These are phyloP conservation scores for Cutaneotrichosporon daszewskae DNA, from an alignment of 1,284 basidiomycete species.

Conservation along the genomic window DNA sequence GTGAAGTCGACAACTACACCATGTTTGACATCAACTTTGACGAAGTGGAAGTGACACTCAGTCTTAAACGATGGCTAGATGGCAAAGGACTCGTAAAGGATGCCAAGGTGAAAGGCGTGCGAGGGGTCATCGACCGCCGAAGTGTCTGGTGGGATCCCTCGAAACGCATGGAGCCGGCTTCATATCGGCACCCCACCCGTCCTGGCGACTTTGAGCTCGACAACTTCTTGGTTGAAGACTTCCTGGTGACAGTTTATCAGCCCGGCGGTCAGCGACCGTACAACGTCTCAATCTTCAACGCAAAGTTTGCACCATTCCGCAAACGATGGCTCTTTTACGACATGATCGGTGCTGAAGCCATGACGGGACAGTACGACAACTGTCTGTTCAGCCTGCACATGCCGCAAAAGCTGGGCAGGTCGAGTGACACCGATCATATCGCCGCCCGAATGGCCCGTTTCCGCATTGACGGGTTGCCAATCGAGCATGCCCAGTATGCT, in stretches of 20 bases:
- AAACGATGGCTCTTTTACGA: slow-evolving; percentile 97
- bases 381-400: slow-evolving; percentile 95
- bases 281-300: slow-evolving; percentile 91
- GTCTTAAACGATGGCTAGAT: slow-evolving; percentile 86
- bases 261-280: slow-evolving; percentile 87
- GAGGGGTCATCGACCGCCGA: slow-evolving; percentile 89
- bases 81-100: slow-evolving; percentile 89
- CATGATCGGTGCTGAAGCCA: slow-evolving; percentile 80
- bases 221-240: slow-evolving; percentile 81
- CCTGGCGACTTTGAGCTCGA: slow-evolving; percentile 91
- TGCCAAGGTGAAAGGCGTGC: slow-evolving; percentile 86
- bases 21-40: slow-evolving; percentile 89
- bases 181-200: slow-evolving; percentile 66
- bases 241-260: slow-evolving; percentile 91
- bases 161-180: slow-evolving; percentile 66
- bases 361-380: slow-evolving; percentile 96
- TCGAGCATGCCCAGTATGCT: slow-evolving; percentile 90
- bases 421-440: slow-evolving; percentile 62
- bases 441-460: slow-evolving; percentile 90
- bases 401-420: slow-evolving; percentile 87
- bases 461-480: slow-evolving; percentile 91
- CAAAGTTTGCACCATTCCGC: slow-evolving; percentile 75
- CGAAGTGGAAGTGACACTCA: slow-evolving; percentile 94
- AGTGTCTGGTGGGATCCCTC: slow-evolving; percentile 81
- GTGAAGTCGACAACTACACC: slow-evolving; percentile 58